Conservation (phyloP, 768 basidiomycete species). For the Hypholoma fasciculare region DNA sequence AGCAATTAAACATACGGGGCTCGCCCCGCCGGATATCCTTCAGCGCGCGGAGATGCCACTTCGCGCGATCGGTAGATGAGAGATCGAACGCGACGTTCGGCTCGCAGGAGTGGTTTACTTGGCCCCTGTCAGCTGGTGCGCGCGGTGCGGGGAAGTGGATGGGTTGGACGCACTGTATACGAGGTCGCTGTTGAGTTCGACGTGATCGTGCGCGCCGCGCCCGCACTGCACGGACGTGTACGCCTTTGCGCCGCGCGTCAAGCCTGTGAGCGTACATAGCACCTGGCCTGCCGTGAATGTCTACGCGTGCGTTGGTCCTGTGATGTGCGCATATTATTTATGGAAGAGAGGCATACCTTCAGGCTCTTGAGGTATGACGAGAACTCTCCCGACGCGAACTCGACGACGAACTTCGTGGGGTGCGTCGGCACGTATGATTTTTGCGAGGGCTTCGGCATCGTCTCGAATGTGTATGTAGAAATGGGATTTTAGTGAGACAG, state of each 20-base stretch:
- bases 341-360: slow-evolving; percentile 23
- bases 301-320: slow-evolving; percentile 17
- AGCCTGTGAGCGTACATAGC: slow-evolving; percentile 30
- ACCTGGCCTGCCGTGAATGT: slow-evolving; percentile 37
- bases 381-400: slow-evolving; percentile 36
- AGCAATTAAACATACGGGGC: slow-evolving; percentile 26
- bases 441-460: slow-evolving; percentile 26
- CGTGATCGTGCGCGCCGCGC: slow-evolving; percentile 41
- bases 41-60: slow-evolving; percentile 53
- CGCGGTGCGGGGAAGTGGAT: too few relatives aligned
- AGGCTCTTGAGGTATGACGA: slow-evolving; percentile 34
- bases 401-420: slow-evolving; percentile 31
- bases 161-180: slow-evolving; percentile 44
- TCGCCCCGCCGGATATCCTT: slow-evolving; percentile 37
- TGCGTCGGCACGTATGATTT: slow-evolving; percentile 33
- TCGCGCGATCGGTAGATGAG: slow-evolving; percentile 33
- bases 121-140: neutral
- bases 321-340: neutral
- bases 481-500: neutral
- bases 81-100: slow-evolving; percentile 60
- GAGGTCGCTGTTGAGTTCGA: slow-evolving; percentile 61
- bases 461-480: neutral
- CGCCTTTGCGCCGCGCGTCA: slow-evolving; percentile 34
- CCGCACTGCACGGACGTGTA: slow-evolving; percentile 59
- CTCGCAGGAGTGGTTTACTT: slow-evolving; percentile 65